Evolutionary conservation across 371 early-diverging fungal species (phyloP).

Genomic region (Nematocida major): DNA sequence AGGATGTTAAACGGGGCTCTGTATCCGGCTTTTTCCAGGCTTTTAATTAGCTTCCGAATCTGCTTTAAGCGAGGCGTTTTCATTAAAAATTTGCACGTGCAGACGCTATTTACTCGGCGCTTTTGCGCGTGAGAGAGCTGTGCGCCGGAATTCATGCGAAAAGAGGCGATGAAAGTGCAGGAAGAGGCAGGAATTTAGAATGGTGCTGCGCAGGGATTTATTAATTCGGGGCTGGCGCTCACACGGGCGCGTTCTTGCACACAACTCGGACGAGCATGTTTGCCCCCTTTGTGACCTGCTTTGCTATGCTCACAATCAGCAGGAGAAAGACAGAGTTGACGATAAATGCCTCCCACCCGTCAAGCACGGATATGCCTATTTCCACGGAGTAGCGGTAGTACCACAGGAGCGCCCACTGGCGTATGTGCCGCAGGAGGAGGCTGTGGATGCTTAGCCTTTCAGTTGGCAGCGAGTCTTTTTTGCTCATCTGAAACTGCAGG

Average conservation of each 20-base stretch:
- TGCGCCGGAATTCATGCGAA: too few relatives aligned
- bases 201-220: background rate
- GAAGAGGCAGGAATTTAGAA: background rate
- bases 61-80: constrained; percentile 30
- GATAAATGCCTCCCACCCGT: constrained; percentile 50
- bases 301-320: constrained; percentile 40
- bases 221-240: background rate
- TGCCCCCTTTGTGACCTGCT: constrained; percentile 20
- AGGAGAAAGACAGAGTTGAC: constrained; percentile 56
- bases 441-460: constrained; percentile 4
- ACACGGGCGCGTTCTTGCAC: background rate
- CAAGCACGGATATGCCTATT: constrained; percentile 52
- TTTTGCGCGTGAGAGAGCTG: too few relatives aligned
- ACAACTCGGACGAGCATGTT: background rate
- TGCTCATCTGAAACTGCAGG: background rate
- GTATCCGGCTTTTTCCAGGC: constrained; percentile 7
- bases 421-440: background rate
- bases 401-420: background rate
- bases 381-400: constrained; percentile 57
- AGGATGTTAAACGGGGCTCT: constrained; percentile 34
- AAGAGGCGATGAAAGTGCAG: too few relatives aligned
- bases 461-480: background rate
- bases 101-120: too few relatives aligned
- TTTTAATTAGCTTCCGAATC: constrained; percentile 25
- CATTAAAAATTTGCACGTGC: constrained; percentile 32